These are phyloP conservation scores for Curvularia sp. DNA, from an alignment of 2,329 filamentous ascomycete genomes.

Conservation along the genomic window DNA sequence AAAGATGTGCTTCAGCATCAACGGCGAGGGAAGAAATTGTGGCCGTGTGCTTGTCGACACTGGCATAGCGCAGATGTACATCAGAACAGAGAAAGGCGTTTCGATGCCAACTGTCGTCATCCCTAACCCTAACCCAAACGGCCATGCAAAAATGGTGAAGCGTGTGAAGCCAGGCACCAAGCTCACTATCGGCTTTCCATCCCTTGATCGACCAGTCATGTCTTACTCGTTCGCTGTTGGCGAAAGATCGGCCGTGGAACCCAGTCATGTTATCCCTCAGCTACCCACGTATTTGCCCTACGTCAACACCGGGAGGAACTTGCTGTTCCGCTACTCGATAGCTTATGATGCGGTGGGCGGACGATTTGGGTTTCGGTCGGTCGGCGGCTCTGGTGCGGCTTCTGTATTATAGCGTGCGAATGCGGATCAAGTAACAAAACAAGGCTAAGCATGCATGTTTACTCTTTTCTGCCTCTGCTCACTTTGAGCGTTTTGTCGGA, in stretches of 20 bases:
- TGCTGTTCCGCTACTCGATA: constrained; percentile 43
- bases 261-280: constrained; percentile 39
- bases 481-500: constrained; percentile 2
- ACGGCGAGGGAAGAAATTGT: constrained; percentile 29
- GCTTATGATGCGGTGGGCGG: constrained; percentile 45
- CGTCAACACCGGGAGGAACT: constrained; percentile 46
- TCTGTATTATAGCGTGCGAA: constrained; percentile 25
- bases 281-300: constrained; percentile 33
- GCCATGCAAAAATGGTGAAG: constrained; percentile 35
- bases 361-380: constrained; percentile 42
- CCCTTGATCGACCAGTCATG: constrained; percentile 20
- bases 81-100: constrained; percentile 36
- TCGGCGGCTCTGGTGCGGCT: constrained; percentile 19
- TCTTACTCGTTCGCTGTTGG: constrained; percentile 41
- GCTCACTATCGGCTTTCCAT: constrained; percentile 37
- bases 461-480: constrained; percentile 1
- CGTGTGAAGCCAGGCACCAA: constrained; percentile 42
- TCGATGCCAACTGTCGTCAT: constrained; percentile 40
- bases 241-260: constrained; percentile 32
- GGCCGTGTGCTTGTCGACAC: constrained; percentile 44
- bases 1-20: constrained; percentile 40
- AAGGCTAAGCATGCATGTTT: neutral
- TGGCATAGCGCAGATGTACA: constrained; percentile 47
- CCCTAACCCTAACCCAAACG: constrained; percentile 41
- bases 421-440: constrained; percentile 1